Conservation (phyloP, 176 grass and related monocot genomes). For the Carex parvula region DNA sequence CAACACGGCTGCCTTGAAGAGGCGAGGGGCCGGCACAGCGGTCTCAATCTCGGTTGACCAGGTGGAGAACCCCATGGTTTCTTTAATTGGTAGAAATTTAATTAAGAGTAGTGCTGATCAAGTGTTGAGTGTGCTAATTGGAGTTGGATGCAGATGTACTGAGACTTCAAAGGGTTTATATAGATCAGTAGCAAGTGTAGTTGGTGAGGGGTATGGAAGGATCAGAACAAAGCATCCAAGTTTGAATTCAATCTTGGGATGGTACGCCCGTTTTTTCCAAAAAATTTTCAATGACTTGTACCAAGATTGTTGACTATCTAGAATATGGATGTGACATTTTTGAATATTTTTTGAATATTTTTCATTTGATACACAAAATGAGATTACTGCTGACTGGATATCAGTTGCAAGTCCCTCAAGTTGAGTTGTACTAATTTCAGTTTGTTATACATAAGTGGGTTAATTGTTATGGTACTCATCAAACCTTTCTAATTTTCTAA, state of each 20-base stretch:
- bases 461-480: no score
- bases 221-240: not conserved
- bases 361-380: no score
- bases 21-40: constrained; percentile 36
- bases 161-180: constrained; percentile 27
- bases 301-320: not conserved
- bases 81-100: not conserved
- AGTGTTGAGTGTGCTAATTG: not conserved
- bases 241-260: not conserved
- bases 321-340: not conserved
- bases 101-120: not conserved
- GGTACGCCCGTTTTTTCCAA: not conserved
- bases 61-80: constrained; percentile 4
- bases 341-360: no score
- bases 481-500: no score
- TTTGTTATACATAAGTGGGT: no score
- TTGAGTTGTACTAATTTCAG: no score
- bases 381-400: no score
- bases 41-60: constrained; percentile 47
- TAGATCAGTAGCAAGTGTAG: constrained; percentile 13
- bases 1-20: constrained; percentile 60
- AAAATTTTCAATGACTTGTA: not conserved
- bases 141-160: not conserved
- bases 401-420: no score
- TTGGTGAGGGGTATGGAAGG: constrained; percentile 29